phyloP scores from a whole-genome alignment of 202 grass and related monocot species.

The Zizania palustris region DNA sequence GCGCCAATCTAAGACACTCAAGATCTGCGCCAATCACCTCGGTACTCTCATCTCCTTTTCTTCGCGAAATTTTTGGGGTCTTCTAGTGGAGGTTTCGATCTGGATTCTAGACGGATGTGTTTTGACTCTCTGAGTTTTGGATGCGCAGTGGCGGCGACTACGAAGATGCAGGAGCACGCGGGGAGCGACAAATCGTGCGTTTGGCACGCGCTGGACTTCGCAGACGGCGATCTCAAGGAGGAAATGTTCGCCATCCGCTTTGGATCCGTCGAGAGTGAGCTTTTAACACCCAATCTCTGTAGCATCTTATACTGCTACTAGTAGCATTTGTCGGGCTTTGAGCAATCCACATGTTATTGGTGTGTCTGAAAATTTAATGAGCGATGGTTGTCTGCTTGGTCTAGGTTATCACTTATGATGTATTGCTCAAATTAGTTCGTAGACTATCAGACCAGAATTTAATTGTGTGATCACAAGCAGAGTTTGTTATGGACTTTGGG shows the following conservation, averaged over 20 bases:
- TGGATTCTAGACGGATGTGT: not conserved
- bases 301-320: not conserved
- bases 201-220: slow-evolving; percentile 82
- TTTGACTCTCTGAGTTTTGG: slow-evolving; percentile 32
- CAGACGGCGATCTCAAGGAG: slow-evolving; percentile 77
- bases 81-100: slow-evolving; percentile 32
- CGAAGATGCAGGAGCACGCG: slow-evolving; percentile 81
- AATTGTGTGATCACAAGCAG: not conserved
- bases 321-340: not conserved
- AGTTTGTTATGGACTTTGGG: not conserved
- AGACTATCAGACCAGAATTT: not conserved
- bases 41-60: slow-evolving; percentile 37
- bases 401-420: not conserved
- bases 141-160: slow-evolving; percentile 60
- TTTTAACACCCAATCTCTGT: not conserved
- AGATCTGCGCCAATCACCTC: slow-evolving; percentile 90
- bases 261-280: slow-evolving; percentile 85
- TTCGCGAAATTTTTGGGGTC: not conserved
- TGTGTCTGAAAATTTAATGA: not conserved
- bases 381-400: not conserved
- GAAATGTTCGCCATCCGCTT: slow-evolving; percentile 90
- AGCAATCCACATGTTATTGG: not conserved
- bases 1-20: slow-evolving; percentile 86
- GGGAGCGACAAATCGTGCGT: slow-evolving; percentile 85
- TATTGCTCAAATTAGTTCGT: not conserved